Conservation (phyloP, 106 monocot species). For the Amphibolis antarctica region DNA sequence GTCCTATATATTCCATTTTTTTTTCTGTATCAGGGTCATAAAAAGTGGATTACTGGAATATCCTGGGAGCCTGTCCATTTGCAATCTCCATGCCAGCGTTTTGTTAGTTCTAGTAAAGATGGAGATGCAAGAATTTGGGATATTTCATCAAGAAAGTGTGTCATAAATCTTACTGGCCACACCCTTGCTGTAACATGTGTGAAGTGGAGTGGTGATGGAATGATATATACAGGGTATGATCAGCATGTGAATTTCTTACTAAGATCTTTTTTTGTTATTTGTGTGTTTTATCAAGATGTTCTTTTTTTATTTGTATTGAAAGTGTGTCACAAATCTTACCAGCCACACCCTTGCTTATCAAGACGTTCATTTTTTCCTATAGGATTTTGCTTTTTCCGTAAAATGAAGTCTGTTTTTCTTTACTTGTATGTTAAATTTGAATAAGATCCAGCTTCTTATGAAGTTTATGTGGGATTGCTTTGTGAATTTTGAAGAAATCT, state of each 20-base stretch:
- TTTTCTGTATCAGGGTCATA: constrained; percentile 60
- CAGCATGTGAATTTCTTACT: neutral
- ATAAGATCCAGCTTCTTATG: too few species aligned
- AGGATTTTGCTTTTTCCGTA: too few species aligned
- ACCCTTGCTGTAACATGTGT: constrained; percentile 89
- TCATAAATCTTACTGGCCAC: constrained; percentile 68
- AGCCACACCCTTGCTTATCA: too few species aligned
- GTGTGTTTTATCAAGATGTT: neutral
- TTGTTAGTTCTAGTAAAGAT: constrained; percentile 97
- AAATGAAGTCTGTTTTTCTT: too few species aligned
- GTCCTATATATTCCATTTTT: constrained; percentile 1
- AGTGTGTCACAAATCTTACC: too few species aligned
- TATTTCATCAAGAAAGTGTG: constrained; percentile 46
- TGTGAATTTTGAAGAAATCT: too few species aligned
- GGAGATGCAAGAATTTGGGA: constrained; percentile 99
- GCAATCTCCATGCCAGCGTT: constrained; percentile 80
- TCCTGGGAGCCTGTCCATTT: constrained; percentile 96
- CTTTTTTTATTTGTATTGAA: too few species aligned
- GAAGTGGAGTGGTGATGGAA: constrained; percentile 96
- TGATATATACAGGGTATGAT: constrained; percentile 82
- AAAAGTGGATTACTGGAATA: constrained; percentile 95
- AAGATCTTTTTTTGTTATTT: neutral
- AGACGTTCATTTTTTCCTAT: neutral
- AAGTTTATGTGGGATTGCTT: too few species aligned
- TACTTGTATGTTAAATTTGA: too few species aligned